Conservation (phyloP, 2,329 filamentous ascomycete genomes). For the Fusarium sp. region DNA sequence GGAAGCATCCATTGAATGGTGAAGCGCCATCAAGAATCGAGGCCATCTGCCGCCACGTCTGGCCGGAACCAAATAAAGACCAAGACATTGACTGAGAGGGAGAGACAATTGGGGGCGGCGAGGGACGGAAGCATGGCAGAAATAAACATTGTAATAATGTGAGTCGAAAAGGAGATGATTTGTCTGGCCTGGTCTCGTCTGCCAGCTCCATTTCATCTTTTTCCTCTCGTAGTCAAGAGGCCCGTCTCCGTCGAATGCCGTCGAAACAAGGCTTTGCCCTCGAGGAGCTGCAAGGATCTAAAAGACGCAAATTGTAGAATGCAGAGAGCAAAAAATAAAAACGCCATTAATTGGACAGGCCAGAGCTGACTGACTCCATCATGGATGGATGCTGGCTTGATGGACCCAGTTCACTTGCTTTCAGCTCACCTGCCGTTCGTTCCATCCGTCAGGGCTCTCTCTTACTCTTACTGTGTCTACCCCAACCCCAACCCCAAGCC, state of each 20-base stretch:
- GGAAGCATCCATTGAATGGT: not conserved
- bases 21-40: not conserved
- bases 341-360: not conserved
- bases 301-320: slow-evolving; percentile 13
- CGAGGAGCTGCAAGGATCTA: not conserved
- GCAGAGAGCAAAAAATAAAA: slow-evolving; percentile 8
- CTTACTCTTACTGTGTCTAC: not conserved
- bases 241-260: slow-evolving; percentile 2
- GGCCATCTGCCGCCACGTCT: slow-evolving; percentile 17
- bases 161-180: not conserved
- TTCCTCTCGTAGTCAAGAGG: not conserved
- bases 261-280: slow-evolving; percentile 29
- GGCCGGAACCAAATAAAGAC: slow-evolving; percentile 7
- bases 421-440: not conserved
- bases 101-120: not conserved
- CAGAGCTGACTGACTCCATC: not conserved
- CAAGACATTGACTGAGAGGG: slow-evolving; percentile 9
- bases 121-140: not conserved
- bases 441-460: not conserved
- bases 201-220: not conserved
- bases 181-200: not conserved
- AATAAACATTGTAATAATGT: not conserved
- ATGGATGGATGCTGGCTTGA: not conserved
- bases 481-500: not conserved
- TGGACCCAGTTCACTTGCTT: slow-evolving; percentile 16